phyloP scores from a whole-genome alignment of 345 rosid species.

The Syzygium grande region DNA sequence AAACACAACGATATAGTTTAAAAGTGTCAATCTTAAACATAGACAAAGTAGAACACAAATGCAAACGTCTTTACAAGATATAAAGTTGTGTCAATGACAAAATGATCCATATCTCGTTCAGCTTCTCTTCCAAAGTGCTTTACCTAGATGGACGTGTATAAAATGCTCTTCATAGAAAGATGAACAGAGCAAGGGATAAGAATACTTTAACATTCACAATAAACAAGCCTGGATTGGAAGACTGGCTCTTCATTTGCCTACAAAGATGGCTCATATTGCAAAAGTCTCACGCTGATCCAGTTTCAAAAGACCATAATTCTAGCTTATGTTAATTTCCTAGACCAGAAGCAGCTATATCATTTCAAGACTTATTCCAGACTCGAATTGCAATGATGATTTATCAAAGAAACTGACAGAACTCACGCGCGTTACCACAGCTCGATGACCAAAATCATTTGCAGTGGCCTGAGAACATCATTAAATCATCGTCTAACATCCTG shows the following conservation, averaged over 20 bases:
- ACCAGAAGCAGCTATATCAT: neutral
- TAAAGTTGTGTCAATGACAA: neutral
- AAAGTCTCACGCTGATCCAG: neutral
- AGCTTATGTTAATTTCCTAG: neutral
- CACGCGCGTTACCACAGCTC: neutral
- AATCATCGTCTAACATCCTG: neutral
- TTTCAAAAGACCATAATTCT: neutral
- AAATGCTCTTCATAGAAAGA: neutral
- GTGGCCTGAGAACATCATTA: neutral
- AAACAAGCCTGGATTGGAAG: neutral
- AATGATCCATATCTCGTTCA: neutral
- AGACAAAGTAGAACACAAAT: neutral
- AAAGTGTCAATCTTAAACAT: neutral
- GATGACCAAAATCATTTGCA: neutral
- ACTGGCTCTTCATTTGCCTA: neutral
- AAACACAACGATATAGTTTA: neutral
- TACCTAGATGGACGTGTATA: neutral
- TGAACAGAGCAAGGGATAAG: neutral
- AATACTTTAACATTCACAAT: neutral
- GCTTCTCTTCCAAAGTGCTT: neutral
- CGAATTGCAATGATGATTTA: neutral
- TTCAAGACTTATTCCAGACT: neutral
- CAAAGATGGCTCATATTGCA: neutral
- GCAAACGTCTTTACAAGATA: neutral
- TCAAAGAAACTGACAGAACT: neutral